Evolutionary conservation across 345 rosid genomes (phyloP), one percentile per base, ranked within the genome.

Genomic region (Triadica sebifera): DNA sequence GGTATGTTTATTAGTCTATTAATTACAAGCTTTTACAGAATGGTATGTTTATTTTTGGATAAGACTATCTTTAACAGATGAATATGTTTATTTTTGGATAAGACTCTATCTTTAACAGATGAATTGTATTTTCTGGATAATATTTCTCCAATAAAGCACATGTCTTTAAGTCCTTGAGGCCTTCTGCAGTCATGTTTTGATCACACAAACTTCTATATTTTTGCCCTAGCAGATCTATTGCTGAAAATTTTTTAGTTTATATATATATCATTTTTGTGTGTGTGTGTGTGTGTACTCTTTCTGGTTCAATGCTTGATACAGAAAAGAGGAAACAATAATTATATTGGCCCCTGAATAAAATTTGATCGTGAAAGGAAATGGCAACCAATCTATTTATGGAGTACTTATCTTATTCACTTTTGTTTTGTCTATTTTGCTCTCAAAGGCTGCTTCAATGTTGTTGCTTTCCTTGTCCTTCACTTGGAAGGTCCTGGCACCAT

Each of bases 391-490:
- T 58, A 4, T 71, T 6, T 19, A 4, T 56, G 55, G 38, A 46
- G 66, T n/a, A 29, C 16, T 43, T 69, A 39, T 70, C 41, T 70
- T 56, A 49, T 6, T 17, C 55, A 69, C 24, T 67, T 69, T 12
- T 11, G 16, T 41, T 45, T 24, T 24, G 13, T 43, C 49, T 25
- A 13, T 25, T 63, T 72, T 63, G 43, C 47, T 19, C 34, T 5
- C 72, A 70, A 84, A 95, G 99, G 99, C 93, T 72, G 85, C 87
- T 81, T 93, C 94, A 8, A 95, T 95, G 99, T 68, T 91, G 85
- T 84, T 95, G 74, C 98, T 95, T 60, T 95, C 98, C 22, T 76
- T 95, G 83, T 89, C 99, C 74, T 89, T 93, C 85, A 90, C 94
- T 69, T 95, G 98, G 99, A 91, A 87, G 79, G 94, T 84, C 72